phyloP scores from a whole-genome alignment of 306 rosid genomes.

The Vigna trinervia region DNA sequence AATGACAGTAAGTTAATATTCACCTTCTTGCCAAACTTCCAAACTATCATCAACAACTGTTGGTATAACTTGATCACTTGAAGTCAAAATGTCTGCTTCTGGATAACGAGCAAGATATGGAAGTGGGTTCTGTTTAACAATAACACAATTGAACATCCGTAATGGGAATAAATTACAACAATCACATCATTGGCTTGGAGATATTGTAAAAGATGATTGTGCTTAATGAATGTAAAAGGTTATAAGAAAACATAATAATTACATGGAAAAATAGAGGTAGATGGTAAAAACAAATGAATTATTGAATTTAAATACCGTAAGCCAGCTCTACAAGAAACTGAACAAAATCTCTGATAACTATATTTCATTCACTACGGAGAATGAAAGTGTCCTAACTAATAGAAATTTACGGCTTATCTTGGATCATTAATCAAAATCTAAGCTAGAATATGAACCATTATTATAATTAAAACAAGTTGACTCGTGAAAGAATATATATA shows the following conservation, averaged over 20 bases:
- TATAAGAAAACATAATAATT: conserved; percentile 23
- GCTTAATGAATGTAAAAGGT: not conserved
- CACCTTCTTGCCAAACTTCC: conserved; percentile 86
- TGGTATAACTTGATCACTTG: conserved; percentile 89
- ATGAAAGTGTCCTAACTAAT: conserved; percentile 20
- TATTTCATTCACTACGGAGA: conserved; percentile 16
- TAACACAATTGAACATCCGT: conserved; percentile 39
- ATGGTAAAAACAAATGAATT: conserved; percentile 6
- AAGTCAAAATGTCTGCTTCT: conserved; percentile 89
- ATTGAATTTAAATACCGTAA: conserved; percentile 9
- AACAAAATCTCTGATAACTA: conserved; percentile 9
- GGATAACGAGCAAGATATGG: conserved; percentile 94
- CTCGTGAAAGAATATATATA: conserved; percentile 5
- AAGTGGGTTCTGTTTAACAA: conserved; percentile 86
- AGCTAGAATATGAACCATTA: conserved; percentile 8
- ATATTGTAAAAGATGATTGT: conserved; percentile 18
- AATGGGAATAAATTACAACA: conserved; percentile 37
- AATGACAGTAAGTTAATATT: conserved; percentile 33
- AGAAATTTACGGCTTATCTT: conserved; percentile 20
- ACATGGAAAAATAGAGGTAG: not conserved
- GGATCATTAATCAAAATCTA: conserved; percentile 25
- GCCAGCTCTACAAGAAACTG: conserved; percentile 22
- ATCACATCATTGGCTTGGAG: conserved; percentile 26
- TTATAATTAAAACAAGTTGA: conserved; percentile 17
- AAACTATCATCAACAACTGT: conserved; percentile 89